phyloP scores from a whole-genome alignment of 2,329 filamentous ascomycete species.

The Fusarium sp. region DNA sequence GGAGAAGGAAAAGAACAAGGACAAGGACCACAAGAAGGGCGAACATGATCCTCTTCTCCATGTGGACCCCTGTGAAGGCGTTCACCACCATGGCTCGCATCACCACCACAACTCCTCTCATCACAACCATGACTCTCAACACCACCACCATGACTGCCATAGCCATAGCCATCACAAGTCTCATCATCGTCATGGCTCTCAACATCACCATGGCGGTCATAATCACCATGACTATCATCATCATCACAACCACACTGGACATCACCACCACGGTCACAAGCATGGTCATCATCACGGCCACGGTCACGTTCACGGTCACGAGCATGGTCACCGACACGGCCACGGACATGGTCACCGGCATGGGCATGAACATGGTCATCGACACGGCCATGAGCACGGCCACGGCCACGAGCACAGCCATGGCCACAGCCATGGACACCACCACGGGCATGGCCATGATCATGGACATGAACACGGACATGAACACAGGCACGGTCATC shows the following conservation, averaged over 20 bases:
- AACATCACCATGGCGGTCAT: background rate
- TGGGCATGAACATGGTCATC: background rate
- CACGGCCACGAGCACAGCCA: conserved; percentile 1
- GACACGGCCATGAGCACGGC: background rate
- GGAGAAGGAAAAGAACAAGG: background rate
- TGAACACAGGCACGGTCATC: background rate
- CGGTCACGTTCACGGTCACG: background rate
- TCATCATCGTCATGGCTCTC: background rate
- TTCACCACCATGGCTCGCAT: background rate
- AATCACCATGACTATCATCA: background rate
- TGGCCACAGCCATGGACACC: conserved; percentile 2
- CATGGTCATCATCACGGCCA: background rate
- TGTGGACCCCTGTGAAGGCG: background rate
- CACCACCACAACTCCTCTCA: background rate
- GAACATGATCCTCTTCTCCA: background rate
- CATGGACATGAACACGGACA: background rate
- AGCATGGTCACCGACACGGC: background rate
- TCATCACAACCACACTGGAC: background rate
- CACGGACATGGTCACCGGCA: background rate
- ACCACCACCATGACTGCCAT: background rate
- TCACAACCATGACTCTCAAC: too few species aligned
- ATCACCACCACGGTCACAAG: background rate
- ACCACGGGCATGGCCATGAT: background rate
- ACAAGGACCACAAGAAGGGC: background rate
- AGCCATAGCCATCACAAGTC: background rate